A percentile compares a stretch with the other conserved stretches of the same genome.
Conservation (phyloP, 2,329 filamentous ascomycete genomes). For the Hymenoscyphus scutula region DNA sequence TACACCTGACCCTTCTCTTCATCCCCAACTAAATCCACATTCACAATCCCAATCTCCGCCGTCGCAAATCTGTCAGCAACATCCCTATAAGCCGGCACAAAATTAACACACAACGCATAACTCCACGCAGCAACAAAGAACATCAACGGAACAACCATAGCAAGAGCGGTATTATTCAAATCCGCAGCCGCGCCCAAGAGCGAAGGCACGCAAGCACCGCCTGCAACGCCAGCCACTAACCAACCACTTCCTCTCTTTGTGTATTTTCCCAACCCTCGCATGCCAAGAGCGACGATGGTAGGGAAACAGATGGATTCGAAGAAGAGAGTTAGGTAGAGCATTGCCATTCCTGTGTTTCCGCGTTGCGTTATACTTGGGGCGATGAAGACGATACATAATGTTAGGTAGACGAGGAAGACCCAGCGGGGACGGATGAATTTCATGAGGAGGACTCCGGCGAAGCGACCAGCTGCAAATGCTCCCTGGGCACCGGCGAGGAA, state of each 20-base stretch:
- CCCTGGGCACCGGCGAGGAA: conserved; percentile 54
- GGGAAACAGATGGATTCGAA: conserved; percentile 58
- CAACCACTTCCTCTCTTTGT: conserved; percentile 74
- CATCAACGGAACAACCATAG: conserved; percentile 46
- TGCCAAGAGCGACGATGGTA: conserved; percentile 74
- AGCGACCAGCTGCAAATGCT: conserved; percentile 53
- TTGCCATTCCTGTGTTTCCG: conserved; percentile 48
- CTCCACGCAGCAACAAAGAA: conserved; percentile 48
- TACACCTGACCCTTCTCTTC: conserved; percentile 17
- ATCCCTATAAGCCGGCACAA: conserved; percentile 29
- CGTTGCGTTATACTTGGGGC: conserved; percentile 46
- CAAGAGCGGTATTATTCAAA: conserved; percentile 22
- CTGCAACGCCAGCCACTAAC: conserved; percentile 67
- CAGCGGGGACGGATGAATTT: conserved; percentile 49
- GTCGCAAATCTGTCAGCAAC: conserved; percentile 23
- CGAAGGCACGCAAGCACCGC: conserved; percentile 72
- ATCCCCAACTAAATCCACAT: background rate
- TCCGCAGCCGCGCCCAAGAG: conserved; percentile 68
- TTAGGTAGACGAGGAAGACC: conserved; percentile 50
- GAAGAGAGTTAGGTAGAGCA: conserved; percentile 51
- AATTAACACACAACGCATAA: conserved; percentile 44
- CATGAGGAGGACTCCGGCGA: conserved; percentile 50
- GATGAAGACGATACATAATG: conserved; percentile 47
- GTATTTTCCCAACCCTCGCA: conserved; percentile 72
- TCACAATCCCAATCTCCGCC: conserved; percentile 18